These are phyloP conservation scores for Eimeria necatrix DNA, from an alignment of 169 alveolate species.

Conservation along the genomic window DNA sequence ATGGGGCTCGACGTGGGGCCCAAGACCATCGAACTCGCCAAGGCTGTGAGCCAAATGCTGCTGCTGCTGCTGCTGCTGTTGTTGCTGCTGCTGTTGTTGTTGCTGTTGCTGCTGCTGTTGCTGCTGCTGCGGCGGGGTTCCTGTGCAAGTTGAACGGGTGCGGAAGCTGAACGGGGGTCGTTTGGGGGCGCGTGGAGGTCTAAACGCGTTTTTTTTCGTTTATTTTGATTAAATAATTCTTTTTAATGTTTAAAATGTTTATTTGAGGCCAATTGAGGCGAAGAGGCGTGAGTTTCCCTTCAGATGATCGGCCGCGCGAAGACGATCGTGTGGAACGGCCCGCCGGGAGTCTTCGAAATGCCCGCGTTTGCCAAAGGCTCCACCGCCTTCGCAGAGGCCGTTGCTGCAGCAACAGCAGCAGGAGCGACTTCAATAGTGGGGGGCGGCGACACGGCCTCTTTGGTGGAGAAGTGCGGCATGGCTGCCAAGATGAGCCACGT, in stretches of 20 bases:
- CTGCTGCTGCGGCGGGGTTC: no score
- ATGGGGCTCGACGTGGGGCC: slow-evolving; percentile 99
- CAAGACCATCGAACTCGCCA: slow-evolving; percentile 88
- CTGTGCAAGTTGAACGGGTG: no score
- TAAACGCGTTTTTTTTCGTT: neutral
- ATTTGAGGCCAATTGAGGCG: neutral
- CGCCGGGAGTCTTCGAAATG: slow-evolving; percentile 89
- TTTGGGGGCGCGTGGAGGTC: no score
- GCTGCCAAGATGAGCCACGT: slow-evolving; percentile 95
- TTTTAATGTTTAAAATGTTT: neutral
- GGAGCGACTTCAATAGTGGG: slow-evolving; percentile 97
- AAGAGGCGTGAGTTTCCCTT: slow-evolving; percentile 65
- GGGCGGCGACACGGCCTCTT: slow-evolving; percentile 98
- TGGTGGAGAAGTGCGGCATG: slow-evolving; percentile 93
- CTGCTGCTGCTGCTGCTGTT: no score
- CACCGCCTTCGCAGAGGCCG: slow-evolving; percentile 79
- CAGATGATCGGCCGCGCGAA: slow-evolving; percentile 83
- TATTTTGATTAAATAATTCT: neutral
- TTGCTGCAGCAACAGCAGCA: slow-evolving; percentile 93
- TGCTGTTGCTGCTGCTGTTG: no score
- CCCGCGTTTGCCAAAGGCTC: slow-evolving; percentile 82
- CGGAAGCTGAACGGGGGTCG: no score
- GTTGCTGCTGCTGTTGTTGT: no score
- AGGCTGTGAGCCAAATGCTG: neutral
- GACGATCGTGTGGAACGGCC: slow-evolving; percentile 88